Base-by-base conservation (phyloP, 805 yeast genomes). In the Starmerella etchellsii region DNA sequence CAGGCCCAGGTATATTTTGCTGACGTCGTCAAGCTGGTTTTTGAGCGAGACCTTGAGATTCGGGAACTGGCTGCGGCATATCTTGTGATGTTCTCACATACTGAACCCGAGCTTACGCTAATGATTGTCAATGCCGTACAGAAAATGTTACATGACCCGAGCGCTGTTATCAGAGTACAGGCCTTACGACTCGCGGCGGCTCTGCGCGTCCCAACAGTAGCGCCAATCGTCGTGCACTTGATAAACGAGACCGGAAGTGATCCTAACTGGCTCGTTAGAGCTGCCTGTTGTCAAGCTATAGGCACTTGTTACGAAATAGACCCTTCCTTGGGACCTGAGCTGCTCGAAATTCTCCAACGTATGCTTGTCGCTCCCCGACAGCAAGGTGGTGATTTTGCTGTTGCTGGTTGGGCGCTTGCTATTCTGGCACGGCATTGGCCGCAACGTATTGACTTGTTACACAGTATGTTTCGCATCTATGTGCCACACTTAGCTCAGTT, bases 51-150 rank as follows among this genome's bases (percentile, higher is more conserved):
- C 41, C 55, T 73, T 29, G 78, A 76, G 47, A 71, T 83, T 23
- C 73, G 82, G 44, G 74, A 78, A 50, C 67, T 88, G 56, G 95
- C 85, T 2, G 74, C 82, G 60, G 67, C 79, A 1, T 83, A 82
- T 51, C 62, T 91, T 36, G 63, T 77, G 32, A 68, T 81, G 41
- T 84, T 74, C 57, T 91, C 94, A 20, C 93, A 83, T 47, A 59
- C 67, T 41, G 87, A 83, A 50, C 95, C 91, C 9, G 94, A 87
- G 57, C 70, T 82, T n/a, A 91, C 97, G 2, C 68, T 91, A 18
- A 66, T 91, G 34, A 76, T 95, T 1, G 81, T 91, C 49, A 91
- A 91, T 59, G 81, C 96, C 1, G 81, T 91, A 36, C 98, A 91
- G 58, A 84, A 81, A 59, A 69, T 83, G 1, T 61, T 88, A 23